phyloP scores from a whole-genome alignment of 345 rosid species.

The Lepidium didymum region DNA sequence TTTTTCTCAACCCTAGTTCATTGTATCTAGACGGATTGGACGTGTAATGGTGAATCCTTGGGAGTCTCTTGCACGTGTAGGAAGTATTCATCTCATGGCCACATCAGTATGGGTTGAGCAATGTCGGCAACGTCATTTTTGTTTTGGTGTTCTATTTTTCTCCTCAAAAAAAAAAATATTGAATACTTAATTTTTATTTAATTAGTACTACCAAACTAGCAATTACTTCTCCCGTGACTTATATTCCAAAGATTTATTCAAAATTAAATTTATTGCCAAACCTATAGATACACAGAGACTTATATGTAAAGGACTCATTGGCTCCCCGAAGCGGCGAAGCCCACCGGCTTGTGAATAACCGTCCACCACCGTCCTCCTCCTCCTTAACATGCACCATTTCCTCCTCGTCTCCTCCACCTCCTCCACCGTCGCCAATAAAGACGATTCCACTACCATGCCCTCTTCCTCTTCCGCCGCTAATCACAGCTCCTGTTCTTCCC shows the following conservation, averaged over 20 bases:
- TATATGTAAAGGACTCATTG: slow-evolving; percentile 4
- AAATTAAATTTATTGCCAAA: not conserved
- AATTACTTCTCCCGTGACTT: not conserved
- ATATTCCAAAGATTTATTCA: not conserved
- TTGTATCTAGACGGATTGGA: too few relatives aligned
- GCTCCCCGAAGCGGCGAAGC: not conserved
- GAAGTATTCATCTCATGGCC: too few relatives aligned
- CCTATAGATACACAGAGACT: not conserved
- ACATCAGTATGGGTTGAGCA: too few relatives aligned
- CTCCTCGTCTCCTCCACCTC: slow-evolving; percentile 24
- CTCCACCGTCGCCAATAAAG: slow-evolving; percentile 1
- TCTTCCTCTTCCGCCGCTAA: slow-evolving; percentile 18
- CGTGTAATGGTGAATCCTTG: too few relatives aligned
- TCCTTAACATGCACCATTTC: slow-evolving; percentile 46
- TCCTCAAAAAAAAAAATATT: too few relatives aligned
- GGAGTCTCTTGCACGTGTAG: too few relatives aligned
- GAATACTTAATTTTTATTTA: too few relatives aligned
- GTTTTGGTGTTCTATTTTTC: too few relatives aligned
- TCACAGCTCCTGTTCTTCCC: slow-evolving; percentile 21
- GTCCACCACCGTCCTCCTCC: slow-evolving; percentile 10
- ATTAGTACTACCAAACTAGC: too few relatives aligned
- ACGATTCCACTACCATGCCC: slow-evolving; percentile 29
- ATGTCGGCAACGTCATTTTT: too few relatives aligned
- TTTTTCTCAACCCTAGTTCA: too few relatives aligned
- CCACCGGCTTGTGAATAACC: not conserved